These are phyloP conservation scores for Aspergillus ochraceoroseus DNA, from an alignment of 2,329 filamentous ascomycete species.

Conservation along the genomic window DNA sequence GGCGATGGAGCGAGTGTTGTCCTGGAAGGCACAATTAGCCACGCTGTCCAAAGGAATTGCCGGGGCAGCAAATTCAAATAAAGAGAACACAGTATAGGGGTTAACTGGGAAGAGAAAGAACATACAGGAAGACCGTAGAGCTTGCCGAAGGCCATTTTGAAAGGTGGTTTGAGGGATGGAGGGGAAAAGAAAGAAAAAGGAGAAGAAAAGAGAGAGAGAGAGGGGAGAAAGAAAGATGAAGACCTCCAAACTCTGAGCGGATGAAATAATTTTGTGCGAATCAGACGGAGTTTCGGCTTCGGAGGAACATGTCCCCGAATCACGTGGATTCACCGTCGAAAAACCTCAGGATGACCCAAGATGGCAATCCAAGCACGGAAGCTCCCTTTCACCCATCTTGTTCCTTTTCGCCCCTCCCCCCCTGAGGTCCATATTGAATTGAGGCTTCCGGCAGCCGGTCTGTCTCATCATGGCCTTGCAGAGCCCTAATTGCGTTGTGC, in stretches of 20 bases:
- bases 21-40: conserved; percentile 51
- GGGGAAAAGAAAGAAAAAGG: conserved; percentile 19
- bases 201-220: conserved; percentile 19
- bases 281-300: conserved; percentile 22
- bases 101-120: conserved; percentile 15
- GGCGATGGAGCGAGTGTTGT: conserved; percentile 82
- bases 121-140: conserved; percentile 82
- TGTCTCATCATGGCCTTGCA: conserved; percentile 35
- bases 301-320: conserved; percentile 24
- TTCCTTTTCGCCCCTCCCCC: background rate
- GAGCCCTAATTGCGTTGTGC: conserved; percentile 33
- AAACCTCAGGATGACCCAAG: conserved; percentile 23
- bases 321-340: conserved; percentile 28
- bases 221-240: conserved; percentile 15
- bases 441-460: conserved; percentile 16
- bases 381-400: background rate
- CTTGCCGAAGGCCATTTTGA: conserved; percentile 94
- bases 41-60: conserved; percentile 23
- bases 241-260: conserved; percentile 11
- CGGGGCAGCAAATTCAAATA: conserved; percentile 13
- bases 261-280: conserved; percentile 28
- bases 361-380: conserved; percentile 7
- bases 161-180: conserved; percentile 15
- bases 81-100: conserved; percentile 1
- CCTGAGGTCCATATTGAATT: background rate